A percentile compares a stretch with the other conserved stretches of the same genome.
Evolutionary conservation across 1,284 basidiomycete species (phyloP).

Genomic region (Trichosporon coremiiforme): DNA sequence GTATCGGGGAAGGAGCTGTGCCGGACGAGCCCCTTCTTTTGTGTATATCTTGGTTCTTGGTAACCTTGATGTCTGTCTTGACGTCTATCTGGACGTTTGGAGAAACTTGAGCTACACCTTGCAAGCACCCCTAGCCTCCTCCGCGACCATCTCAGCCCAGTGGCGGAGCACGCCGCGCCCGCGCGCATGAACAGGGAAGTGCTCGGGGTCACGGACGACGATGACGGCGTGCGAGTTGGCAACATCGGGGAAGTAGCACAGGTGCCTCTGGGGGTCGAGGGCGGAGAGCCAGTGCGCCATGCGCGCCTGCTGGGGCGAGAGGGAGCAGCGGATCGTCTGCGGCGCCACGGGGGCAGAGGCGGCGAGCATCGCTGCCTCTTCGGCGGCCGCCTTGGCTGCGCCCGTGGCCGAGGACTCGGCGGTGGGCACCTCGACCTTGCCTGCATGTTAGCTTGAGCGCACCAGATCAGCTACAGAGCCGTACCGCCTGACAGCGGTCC

Average conservation of each 20-base stretch:
- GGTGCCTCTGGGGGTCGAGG: conserved; percentile 40
- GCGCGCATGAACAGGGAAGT: conserved; percentile 45
- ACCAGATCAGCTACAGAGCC: too few species aligned
- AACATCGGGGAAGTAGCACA: conserved; percentile 51
- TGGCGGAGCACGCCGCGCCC: conserved; percentile 46
- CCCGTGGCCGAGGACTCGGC: not conserved
- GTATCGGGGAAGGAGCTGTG: not conserved
- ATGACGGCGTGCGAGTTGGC: conserved; percentile 50
- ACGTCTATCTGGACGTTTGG: too few species aligned
- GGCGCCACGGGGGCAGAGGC: conserved; percentile 17
- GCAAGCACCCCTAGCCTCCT: conserved; percentile 1
- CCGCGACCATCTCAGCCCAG: conserved; percentile 40
- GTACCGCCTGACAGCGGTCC: too few species aligned
- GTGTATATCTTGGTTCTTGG: not conserved
- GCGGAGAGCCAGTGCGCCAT: conserved; percentile 49
- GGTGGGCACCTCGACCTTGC: conserved; percentile 1
- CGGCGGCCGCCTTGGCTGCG: not conserved
- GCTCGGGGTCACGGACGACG: conserved; percentile 45
- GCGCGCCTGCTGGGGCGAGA: conserved; percentile 44
- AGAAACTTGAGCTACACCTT: not conserved
- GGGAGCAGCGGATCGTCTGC: conserved; percentile 34
- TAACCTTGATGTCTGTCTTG: not conserved
- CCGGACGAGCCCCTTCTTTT: not conserved
- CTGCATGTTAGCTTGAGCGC: not conserved
- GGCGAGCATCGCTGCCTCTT: not conserved